Base-by-base conservation (phyloP, 306 rosid species). In the Myrica gale region DNA sequence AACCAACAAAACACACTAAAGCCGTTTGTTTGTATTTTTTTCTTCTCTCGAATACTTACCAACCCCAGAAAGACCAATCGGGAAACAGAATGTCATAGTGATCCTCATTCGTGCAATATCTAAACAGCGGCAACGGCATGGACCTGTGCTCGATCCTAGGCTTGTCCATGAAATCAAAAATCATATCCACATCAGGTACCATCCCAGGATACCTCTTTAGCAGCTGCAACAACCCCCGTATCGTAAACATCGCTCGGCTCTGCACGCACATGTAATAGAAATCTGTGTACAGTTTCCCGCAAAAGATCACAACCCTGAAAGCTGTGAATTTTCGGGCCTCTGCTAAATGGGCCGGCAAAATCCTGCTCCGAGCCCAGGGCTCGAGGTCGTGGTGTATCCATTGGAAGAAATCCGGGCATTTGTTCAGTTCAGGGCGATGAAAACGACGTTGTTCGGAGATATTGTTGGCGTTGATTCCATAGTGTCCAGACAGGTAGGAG, bases 21-120 rank as follows among this genome's bases (percentile, higher is more conserved):
- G 37, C 37, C 37, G 37, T 32, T 32, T 32, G 37, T 32, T 17
- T 42, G 32, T 26, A 11, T 52, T 13, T n/a, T n/a, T n/a, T n/a
- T n/a, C 42, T n/a, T 16, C 69, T 65, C 11, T 41, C 47, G 7
- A 65, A 23, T 19, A 45, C 95, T 88, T 88, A 94, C 98, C 98
- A 94, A 48, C 98, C 98, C 98, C 97, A 94, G 86, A 94, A 94
- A 16, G 98, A 94, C 98, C 98, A 92, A 80, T 94, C 97, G 43
- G 98, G 98, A 82, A 92, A 95, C 13, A 97, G 98, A 71, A 95
- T 95, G 68, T 92, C 98, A 60, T 86, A 90, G 70, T 92, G 97
- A 51, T 82, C 84, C 73, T 80, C 70, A 4, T 90, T 92, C 65
- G 98, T 92, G 81, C 97, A 90, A 74, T 95, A 95, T 12, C 97